Conservation (phyloP, 768 basidiomycete species). For the Lactarius pseudohatsudake region DNA sequence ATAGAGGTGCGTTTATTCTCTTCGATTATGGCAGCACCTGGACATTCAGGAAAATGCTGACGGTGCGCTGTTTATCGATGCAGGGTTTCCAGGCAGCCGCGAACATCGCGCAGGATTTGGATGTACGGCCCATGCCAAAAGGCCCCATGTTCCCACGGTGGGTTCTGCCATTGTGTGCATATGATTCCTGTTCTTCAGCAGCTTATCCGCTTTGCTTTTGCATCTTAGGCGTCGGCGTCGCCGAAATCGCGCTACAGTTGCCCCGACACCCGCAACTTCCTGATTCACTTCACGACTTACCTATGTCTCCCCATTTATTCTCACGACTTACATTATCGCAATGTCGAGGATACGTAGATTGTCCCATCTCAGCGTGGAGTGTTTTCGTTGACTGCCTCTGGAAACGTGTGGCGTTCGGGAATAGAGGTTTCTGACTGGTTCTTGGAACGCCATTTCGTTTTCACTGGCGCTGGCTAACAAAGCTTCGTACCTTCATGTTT, state of each 20-base stretch:
- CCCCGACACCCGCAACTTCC: background rate
- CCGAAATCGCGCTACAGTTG: constrained; percentile 7
- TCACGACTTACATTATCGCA: background rate
- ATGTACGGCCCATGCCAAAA: constrained; percentile 88
- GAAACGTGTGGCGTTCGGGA: background rate
- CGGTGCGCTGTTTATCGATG: constrained; percentile 5
- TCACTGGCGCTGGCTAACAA: background rate
- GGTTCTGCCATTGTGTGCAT: constrained; percentile 32
- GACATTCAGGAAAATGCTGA: background rate
- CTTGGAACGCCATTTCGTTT: background rate
- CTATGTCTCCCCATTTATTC: background rate
- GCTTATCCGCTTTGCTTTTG: background rate
- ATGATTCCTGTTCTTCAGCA: background rate
- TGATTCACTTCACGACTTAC: background rate
- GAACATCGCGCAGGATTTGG: constrained; percentile 89
- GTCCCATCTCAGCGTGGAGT: background rate
- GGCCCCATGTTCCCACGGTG: constrained; percentile 84
- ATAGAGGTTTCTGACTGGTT: background rate
- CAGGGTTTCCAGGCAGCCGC: constrained; percentile 89
- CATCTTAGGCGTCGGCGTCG: constrained; percentile 25
- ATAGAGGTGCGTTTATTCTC: constrained; percentile 70
- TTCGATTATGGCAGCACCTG: constrained; percentile 1
- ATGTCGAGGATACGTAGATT: background rate
- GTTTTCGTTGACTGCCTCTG: background rate
- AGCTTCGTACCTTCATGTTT: background rate